phyloP scores from a whole-genome alignment of 257 asterid genomes.

The Solanum ossicruentum region DNA sequence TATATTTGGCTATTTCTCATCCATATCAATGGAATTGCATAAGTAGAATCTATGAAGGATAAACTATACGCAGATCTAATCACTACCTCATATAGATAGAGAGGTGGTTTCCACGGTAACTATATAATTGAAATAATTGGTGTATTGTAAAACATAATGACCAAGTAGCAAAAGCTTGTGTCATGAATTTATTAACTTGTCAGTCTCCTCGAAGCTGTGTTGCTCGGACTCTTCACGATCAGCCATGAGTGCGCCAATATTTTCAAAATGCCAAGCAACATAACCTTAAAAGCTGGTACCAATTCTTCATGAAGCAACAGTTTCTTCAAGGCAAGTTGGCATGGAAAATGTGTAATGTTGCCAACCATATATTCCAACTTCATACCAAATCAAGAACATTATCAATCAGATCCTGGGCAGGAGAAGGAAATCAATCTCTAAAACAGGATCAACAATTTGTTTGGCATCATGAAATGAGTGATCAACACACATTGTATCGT shows the following conservation, averaged over 20 bases:
- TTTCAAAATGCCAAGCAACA: neutral
- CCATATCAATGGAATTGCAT: too few relatives aligned
- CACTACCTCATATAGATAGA: too few relatives aligned
- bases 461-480: neutral
- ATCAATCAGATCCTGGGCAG: neutral
- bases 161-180: neutral
- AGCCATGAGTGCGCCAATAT: rapidly evolving
- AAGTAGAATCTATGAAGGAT: too few relatives aligned
- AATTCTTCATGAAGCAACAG: neutral
- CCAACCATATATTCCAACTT: neutral
- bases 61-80: too few relatives aligned
- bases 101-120: too few relatives aligned
- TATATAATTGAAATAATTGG: too few relatives aligned
- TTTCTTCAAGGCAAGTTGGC: neutral
- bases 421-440: neutral
- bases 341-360: neutral
- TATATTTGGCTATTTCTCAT: too few relatives aligned
- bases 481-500: neutral
- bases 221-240: neutral
- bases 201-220: neutral
- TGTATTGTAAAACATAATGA: neutral
- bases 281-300: neutral
- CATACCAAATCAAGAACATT: neutral
- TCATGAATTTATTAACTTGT: neutral
- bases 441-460: neutral